Evolutionary conservation across 345 rosid genomes (phyloP), one percentile per base, ranked within the genome.

Genomic region (Dimocarpus longan): DNA sequence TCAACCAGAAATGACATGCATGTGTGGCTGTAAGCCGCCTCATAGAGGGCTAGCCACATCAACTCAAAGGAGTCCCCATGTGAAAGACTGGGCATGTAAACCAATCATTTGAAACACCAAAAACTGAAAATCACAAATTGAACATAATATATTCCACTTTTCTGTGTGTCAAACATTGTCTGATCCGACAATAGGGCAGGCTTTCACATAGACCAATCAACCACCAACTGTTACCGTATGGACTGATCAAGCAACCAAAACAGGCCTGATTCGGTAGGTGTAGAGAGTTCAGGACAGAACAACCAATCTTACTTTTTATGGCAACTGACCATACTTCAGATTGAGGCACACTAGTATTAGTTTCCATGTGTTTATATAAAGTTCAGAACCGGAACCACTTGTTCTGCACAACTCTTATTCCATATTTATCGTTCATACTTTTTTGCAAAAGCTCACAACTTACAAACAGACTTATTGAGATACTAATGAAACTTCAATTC

Each of bases 121-220:
- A 60, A 19, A 22, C 28, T 19, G 28, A 21, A 0, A 5, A 57
- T 60, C 65, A 60, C 12, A 60, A n/a, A n/a, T 21, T 60, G 26
- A 60, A 60, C 28, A 46, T 1, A 46, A 11, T 44, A 32, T 39
- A 19, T 66, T 66, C 46, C 43, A 70, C 40, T 70, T 11, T 22
- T 70, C 59, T 28, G 28, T 44, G 73, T 12, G 12, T 10, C n/a
- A 70, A 70, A 44, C 8, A 21, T 13, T 70, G 40, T 21, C 57
- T 70, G 59, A 70, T 46, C 57, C 8, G 46, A 70, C 26, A 22
- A 70, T 12, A n/a, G 8, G 18, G 10, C 15, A 21, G 26, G 72
- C 72, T 69, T 69, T 69, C 72, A 43, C 54, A 37, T 28, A 28
- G 73, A 70, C 15, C 73, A 46, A 10, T 70, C 32, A 46, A 13